Evolutionary conservation across 805 yeast genomes (phyloP), one percentile per base, ranked within the genome.

Genomic region (Kockiozyma suomiensis): DNA sequence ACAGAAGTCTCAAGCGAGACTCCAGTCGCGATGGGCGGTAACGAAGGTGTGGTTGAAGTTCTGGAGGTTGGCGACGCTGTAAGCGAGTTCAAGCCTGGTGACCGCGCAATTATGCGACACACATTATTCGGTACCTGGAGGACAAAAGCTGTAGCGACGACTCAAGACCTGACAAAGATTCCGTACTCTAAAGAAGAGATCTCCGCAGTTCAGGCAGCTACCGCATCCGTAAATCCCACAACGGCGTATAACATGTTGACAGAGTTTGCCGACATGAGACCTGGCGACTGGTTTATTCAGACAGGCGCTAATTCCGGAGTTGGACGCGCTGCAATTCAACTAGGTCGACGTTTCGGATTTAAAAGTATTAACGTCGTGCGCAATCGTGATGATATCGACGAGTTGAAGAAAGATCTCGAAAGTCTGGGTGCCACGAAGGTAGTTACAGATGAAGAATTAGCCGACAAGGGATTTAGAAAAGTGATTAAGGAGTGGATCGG

Each of bases 251-350:
- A 90, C 74, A 82, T 94, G 88, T 85, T 93, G 63, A 84, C 87
- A 17, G 82, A 86, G 73, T 88, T 83, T 72, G 82, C 76, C 54
- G 78, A 82, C 56, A 75, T 87, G 69, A 73, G 78, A 59, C 81
- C 84, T 1, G 90, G 90, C 19, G 79, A 92, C 73, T 94, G 97
- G 96, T 83, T 94, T 64, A 85, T 94, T 63, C 98, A 94, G 76
- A 94, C 93, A 70, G 99, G 97, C 33, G 98, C 97, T 37, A 94
- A 90, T 66, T 90, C 97, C 6, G 96, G 94, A 30, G 99, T 94
- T 10, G 97, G 97, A 4, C 85, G 90, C 67, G 85, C 88, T 68
- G 98, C 96, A 6, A 81, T 90, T 50, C 99, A 94, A 74, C 82
- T 94, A 55, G 97, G 89, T 32, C 83, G 83, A 65, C 78, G 85